Evolutionary conservation across 371 early-diverging fungal genomes (phyloP).

Genomic region (Funneliformis caledonium): DNA sequence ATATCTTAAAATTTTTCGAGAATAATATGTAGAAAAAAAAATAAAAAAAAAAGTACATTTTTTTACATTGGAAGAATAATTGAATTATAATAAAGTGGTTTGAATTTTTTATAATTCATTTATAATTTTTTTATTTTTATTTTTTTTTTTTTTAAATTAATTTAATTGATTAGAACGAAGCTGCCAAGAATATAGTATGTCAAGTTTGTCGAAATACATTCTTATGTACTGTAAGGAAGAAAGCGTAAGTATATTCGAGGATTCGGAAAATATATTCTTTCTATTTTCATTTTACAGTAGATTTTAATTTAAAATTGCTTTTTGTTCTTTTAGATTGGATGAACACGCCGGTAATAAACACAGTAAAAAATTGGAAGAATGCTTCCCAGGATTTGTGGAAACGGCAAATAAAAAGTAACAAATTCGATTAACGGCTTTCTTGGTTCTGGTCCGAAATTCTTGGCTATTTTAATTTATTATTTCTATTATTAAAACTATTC

Average conservation of each 20-base stretch:
- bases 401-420: constrained; percentile 2
- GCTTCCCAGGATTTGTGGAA: constrained; percentile 73
- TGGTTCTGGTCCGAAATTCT: too few species aligned
- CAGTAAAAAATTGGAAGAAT: constrained; percentile 74
- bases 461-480: too few species aligned
- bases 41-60: too few species aligned
- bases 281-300: neutral
- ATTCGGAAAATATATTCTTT: neutral
- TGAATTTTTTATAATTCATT: neutral
- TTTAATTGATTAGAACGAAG: constrained; percentile 63
- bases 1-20: neutral
- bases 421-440: too few species aligned
- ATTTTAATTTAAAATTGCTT: neutral
- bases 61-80: neutral
- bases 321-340: constrained; percentile 53
- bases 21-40: constrained; percentile 20
- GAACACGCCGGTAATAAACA: constrained; percentile 86
- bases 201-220: constrained; percentile 80
- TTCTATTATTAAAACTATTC: too few species aligned
- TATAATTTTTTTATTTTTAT: neutral
- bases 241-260: constrained; percentile 57
- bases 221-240: constrained; percentile 78
- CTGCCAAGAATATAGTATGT: constrained; percentile 83
- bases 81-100: neutral
- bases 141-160: neutral